phyloP scores from a whole-genome alignment of 2,329 filamentous ascomycete genomes.

The Lachnellula suecica region DNA sequence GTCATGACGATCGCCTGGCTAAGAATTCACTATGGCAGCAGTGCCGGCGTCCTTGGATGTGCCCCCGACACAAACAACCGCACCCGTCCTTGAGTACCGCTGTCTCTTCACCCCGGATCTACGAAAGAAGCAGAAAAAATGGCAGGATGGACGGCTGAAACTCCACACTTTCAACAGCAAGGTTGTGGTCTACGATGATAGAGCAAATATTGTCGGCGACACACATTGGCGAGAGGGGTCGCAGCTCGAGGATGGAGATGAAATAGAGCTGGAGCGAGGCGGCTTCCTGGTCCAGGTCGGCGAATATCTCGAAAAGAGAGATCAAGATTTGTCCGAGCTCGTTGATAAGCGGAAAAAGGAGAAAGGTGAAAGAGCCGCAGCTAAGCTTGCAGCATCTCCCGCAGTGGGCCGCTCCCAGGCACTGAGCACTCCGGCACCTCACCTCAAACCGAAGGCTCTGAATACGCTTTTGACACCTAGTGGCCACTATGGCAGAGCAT shows the following conservation, averaged over 20 bases:
- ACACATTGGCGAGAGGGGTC: slow-evolving; percentile 73
- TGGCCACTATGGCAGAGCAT: slow-evolving; percentile 61
- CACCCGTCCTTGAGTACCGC: slow-evolving; percentile 78
- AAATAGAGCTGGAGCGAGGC: slow-evolving; percentile 74
- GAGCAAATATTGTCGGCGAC: slow-evolving; percentile 79
- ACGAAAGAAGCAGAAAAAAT: slow-evolving; percentile 83
- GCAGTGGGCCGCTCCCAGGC: slow-evolving; percentile 11
- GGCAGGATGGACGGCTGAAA: slow-evolving; percentile 88
- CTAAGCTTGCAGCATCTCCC: slow-evolving; percentile 29
- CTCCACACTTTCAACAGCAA: slow-evolving; percentile 91
- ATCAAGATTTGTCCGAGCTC: slow-evolving; percentile 77
- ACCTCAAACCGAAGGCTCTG: slow-evolving; percentile 55
- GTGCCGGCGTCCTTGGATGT: slow-evolving; percentile 21
- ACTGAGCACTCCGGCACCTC: slow-evolving; percentile 37
- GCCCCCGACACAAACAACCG: slow-evolving; percentile 46
- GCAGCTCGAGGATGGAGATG: slow-evolving; percentile 77
- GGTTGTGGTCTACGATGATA: slow-evolving; percentile 85
- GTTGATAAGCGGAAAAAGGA: slow-evolving; percentile 67
- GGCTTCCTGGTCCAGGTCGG: slow-evolving; percentile 77
- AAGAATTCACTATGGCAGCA: no score
- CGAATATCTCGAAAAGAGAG: slow-evolving; percentile 68
- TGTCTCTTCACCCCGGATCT: slow-evolving; percentile 89
- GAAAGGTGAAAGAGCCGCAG: slow-evolving; percentile 46
- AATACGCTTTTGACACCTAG: slow-evolving; percentile 64
- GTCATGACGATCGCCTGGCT: slow-evolving; percentile 11